Percentiles rank a stretch among this genome's conserved stretches.
Conservation (phyloP, 2,329 filamentous ascomycete genomes). For the Talaromyces sp. region DNA sequence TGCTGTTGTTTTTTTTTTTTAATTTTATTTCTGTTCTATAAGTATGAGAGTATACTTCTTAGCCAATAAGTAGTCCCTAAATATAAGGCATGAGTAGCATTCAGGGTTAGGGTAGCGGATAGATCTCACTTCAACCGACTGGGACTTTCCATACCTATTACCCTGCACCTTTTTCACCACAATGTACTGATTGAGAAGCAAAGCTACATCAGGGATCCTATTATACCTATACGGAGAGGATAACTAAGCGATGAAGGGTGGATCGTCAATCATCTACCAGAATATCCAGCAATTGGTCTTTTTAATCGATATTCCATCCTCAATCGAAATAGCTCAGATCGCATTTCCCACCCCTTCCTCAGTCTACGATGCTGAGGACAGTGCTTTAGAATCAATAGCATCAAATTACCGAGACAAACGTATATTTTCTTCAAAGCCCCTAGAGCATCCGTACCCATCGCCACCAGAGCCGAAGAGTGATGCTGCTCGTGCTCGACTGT, state of each 20-base stretch:
- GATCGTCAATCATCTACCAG: slow-evolving; percentile 49
- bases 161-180: neutral
- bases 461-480: slow-evolving; percentile 51
- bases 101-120: neutral
- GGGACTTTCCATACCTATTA: neutral
- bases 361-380: neutral
- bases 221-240: neutral
- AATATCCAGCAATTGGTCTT: slow-evolving; percentile 44
- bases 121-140: neutral
- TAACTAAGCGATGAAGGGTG: neutral
- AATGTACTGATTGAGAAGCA: neutral
- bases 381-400: neutral
- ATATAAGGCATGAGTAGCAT: neutral
- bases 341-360: slow-evolving; percentile 16
- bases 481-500: slow-evolving; percentile 40
- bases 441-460: slow-evolving; percentile 46
- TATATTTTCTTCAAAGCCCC: slow-evolving; percentile 47
- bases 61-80: neutral
- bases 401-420: neutral
- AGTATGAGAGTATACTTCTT: neutral
- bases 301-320: slow-evolving; percentile 57
- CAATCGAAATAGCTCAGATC: slow-evolving; percentile 54
- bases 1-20: neutral
- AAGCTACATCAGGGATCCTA: neutral
- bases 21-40: neutral